These are phyloP conservation scores for Olyra latifolia DNA, from an alignment of 176 grass and related monocot species.

Conservation along the genomic window DNA sequence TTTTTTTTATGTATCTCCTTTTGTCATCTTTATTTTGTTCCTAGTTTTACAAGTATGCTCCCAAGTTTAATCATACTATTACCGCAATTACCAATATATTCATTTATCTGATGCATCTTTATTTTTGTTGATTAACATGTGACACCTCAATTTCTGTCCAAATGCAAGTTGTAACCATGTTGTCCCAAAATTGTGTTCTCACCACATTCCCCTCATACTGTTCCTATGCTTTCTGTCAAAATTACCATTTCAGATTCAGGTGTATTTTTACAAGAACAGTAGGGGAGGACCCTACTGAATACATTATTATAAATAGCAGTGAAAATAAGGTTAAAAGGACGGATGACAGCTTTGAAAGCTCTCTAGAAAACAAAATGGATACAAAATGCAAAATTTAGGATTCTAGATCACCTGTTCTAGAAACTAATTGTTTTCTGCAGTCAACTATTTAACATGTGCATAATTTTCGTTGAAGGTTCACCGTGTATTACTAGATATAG, in stretches of 20 bases:
- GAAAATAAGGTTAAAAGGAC: not conserved
- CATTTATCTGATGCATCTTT: not conserved
- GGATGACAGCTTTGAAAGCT: not conserved
- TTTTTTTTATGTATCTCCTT: not conserved
- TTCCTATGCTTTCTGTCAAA: not conserved
- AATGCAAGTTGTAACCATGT: not conserved
- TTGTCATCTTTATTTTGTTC: not conserved
- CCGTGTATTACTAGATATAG: constrained; percentile 73
- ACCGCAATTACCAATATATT: not conserved
- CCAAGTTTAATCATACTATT: not conserved
- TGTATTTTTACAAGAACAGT: too few relatives aligned
- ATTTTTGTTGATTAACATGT: not conserved
- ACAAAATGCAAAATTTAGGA: too few relatives aligned
- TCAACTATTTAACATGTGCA: too few relatives aligned
- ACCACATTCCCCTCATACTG: not conserved
- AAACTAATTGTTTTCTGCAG: too few relatives aligned
- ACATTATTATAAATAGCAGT: not conserved
- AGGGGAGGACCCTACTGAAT: not conserved
- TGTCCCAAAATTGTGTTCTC: not conserved
- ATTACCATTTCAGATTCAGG: constrained; percentile 50
- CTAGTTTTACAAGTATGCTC: constrained; percentile 12
- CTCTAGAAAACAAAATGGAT: not conserved
- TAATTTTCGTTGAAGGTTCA: constrained; percentile 32
- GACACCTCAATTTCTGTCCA: not conserved
- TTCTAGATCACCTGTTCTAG: too few relatives aligned